Percentiles rank a stretch among this genome's conserved stretches.
Conservation (phyloP, 768 basidiomycete species). For the Rubroboletus satanas region DNA sequence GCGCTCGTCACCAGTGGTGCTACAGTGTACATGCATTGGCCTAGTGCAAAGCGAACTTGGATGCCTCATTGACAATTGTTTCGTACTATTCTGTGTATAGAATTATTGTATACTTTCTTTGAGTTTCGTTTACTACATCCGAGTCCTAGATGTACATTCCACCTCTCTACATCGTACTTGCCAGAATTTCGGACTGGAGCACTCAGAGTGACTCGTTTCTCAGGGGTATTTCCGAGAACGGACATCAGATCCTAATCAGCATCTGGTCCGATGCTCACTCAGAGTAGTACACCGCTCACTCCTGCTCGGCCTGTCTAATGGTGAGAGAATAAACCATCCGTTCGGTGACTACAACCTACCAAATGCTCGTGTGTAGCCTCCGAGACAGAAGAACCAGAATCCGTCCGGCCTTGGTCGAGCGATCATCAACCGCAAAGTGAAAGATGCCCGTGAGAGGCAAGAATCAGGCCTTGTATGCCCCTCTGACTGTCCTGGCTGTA, state of each 20-base stretch:
- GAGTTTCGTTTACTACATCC: neutral
- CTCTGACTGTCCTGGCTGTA: neutral
- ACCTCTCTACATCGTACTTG: neutral
- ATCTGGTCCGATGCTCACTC: neutral
- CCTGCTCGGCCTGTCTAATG: constrained; percentile 5
- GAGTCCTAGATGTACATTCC: neutral
- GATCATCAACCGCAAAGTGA: constrained; percentile 84
- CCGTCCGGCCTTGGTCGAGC: constrained; percentile 88
- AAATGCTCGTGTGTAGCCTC: constrained; percentile 37
- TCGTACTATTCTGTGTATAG: too few relatives aligned
- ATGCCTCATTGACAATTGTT: too few relatives aligned
- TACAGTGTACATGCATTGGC: neutral
- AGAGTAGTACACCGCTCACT: neutral
- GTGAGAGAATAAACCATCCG: neutral
- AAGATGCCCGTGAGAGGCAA: constrained; percentile 33
- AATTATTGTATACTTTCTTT: too few relatives aligned
- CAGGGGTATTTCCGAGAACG: constrained; percentile 12
- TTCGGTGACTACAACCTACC: neutral
- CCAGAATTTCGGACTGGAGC: too few relatives aligned
- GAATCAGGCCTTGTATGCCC: constrained; percentile 59
- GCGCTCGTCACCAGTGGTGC: neutral
- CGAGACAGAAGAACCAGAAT: constrained; percentile 59
- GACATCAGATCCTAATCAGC: constrained; percentile 19
- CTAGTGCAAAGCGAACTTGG: too few relatives aligned
- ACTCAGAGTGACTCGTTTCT: neutral